Base-by-base conservation (phyloP, 2,329 filamentous ascomycete species). In the Boeremia lycopersici region DNA sequence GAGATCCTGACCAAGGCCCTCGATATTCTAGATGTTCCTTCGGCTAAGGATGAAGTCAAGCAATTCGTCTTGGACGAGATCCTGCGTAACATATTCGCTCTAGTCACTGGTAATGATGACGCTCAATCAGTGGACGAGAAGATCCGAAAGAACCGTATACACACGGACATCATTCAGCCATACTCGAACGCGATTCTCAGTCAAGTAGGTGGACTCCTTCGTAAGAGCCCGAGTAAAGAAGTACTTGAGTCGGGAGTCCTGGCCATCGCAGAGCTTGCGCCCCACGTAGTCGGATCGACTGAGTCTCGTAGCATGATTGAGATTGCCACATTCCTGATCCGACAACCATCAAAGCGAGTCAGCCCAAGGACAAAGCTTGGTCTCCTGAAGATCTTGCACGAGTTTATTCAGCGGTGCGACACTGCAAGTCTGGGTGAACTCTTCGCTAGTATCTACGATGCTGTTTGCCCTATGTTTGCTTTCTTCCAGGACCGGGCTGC, bases 401-500 rank as follows among this genome's bases (percentile, higher is more conserved):
- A 89, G 57, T 96, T 97, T 61, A 82, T 96, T 39, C 85, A 86
- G 8, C 78, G 89, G 2, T 86, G 85, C 57, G 78, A 85, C 52
- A 76, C 83, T 9, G 76, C 82, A 42, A 80, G 82, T 55, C 81
- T 89, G 43, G 67, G 75, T 6, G 80, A 82, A 23, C 76, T 93
- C 13, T 85, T 85, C 43, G 77, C 82, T 39, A 81, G 84, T 31
- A 84, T 96, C 0, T 96, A 89, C 70, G 80, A 85, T 40, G 90
- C 90, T 0, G 77, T 95, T 9, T 88, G 90, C 4, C 87, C 90
- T 0, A 82, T 98, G 30, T 98, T 96, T 70, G 90, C 91, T 49
- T 96, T 93, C 71, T 93, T 98, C 78, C 90, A 87, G 64, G 93
- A 98, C 72, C 84, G 87, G 38, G 78, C 85, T 38, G 96, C 91